Percentiles rank a stretch among this genome's conserved stretches.
phyloP scores from a whole-genome alignment of 2,329 filamentous ascomycete genomes.

The Colletotrichum phormii region DNA sequence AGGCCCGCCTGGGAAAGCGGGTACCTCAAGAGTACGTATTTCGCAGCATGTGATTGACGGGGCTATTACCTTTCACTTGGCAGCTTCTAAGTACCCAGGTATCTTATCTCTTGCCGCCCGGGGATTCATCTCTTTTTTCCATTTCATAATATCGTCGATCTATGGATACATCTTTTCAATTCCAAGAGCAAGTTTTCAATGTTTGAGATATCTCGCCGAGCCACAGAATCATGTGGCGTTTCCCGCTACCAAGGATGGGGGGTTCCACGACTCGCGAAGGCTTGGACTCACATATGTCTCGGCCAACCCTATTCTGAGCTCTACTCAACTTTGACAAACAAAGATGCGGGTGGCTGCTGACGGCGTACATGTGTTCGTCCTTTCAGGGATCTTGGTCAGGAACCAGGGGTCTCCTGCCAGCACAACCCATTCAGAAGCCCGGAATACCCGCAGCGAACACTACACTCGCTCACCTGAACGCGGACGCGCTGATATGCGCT shows the following conservation, averaged over 20 bases:
- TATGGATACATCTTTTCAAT: not conserved
- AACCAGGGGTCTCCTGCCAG: not conserved
- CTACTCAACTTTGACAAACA: not conserved
- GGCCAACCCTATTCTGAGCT: conserved; percentile 3
- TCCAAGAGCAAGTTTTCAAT: not conserved
- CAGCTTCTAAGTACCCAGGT: too few species aligned
- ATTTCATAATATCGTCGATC: not conserved
- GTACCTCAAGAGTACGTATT: not conserved
- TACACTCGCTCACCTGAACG: not conserved
- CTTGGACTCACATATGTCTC: conserved; percentile 6
- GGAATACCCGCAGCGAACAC: not conserved
- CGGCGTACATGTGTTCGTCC: not conserved
- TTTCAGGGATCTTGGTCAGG: not conserved
- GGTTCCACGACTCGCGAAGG: not conserved
- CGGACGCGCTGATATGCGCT: not conserved
- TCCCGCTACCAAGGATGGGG: not conserved
- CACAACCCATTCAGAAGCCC: not conserved
- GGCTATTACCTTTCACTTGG: not conserved
- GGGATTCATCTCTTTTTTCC: not conserved
- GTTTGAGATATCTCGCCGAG: not conserved
- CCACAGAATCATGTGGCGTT: not conserved
- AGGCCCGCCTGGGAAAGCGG: not conserved
- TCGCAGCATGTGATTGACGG: not conserved
- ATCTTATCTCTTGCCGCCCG: not conserved
- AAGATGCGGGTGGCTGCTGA: conserved; percentile 6